These are phyloP conservation scores for Starmera caribaea DNA, from an alignment of 805 yeast species.

Conservation along the genomic window DNA sequence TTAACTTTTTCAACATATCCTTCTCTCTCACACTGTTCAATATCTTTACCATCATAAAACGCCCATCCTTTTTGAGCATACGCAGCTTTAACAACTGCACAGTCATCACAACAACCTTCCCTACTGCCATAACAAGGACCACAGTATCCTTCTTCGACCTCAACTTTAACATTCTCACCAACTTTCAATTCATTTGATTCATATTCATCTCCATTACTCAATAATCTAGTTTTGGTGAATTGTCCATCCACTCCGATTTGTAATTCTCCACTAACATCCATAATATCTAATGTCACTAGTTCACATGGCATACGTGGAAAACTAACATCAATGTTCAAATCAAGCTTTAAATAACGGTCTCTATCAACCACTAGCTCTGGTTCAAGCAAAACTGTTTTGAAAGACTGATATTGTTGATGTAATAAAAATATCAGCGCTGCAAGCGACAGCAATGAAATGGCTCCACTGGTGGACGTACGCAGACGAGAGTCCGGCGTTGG, in stretches of 20 bases:
- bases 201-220: constrained; percentile 39
- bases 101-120: constrained; percentile 72
- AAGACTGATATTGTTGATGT: no score
- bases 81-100: constrained; percentile 73
- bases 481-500: no score
- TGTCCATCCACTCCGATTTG: constrained; percentile 62
- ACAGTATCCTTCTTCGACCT: constrained; percentile 43
- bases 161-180: constrained; percentile 24
- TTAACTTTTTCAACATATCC: constrained; percentile 65
- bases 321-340: constrained; percentile 69
- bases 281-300: constrained; percentile 66
- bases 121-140: constrained; percentile 88
- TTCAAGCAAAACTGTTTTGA: constrained; percentile 12
- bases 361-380: constrained; percentile 90
- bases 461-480: constrained; percentile 76
- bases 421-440: constrained; percentile 53
- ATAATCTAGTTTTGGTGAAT: constrained; percentile 60
- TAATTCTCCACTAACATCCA: constrained; percentile 83
- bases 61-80: constrained; percentile 78
- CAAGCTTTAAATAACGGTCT: constrained; percentile 63
- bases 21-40: constrained; percentile 85
- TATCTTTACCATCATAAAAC: constrained; percentile 77
- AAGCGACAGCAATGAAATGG: constrained; percentile 68
- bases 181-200: constrained; percentile 30
- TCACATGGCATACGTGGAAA: constrained; percentile 88